These are phyloP conservation scores for Bimuria novae-zelandiae DNA, from an alignment of 2,329 filamentous ascomycete genomes.

Conservation along the genomic window DNA sequence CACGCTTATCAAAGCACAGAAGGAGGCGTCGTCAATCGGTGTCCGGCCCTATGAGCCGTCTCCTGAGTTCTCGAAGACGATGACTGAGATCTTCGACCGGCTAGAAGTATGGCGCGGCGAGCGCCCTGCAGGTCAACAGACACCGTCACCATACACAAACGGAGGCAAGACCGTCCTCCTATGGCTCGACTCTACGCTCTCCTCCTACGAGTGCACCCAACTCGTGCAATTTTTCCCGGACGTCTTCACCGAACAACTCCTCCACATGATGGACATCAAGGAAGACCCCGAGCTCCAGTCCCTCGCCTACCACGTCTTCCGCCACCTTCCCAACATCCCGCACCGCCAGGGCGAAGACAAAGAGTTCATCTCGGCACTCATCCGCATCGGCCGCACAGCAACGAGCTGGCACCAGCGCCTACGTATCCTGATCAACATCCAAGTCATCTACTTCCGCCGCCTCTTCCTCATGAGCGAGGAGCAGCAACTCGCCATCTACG, in stretches of 20 bases:
- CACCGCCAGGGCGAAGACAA: conserved; percentile 85
- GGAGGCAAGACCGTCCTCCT: conserved; percentile 94
- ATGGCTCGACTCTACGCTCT: conserved; percentile 91
- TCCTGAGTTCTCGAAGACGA: conserved; percentile 71
- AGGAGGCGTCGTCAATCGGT: conserved; percentile 78
- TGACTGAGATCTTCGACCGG: conserved; percentile 75
- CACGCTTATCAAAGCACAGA: conserved; percentile 77
- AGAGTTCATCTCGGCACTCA: conserved; percentile 81
- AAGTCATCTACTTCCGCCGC: conserved; percentile 96
- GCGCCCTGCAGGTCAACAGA: conserved; percentile 84
- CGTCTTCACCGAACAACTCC: conserved; percentile 84
- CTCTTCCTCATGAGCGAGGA: conserved; percentile 80
- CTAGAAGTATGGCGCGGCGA: conserved; percentile 88
- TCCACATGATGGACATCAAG: conserved; percentile 99
- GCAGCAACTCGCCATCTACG: conserved; percentile 81
- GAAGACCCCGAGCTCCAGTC: conserved; percentile 95
- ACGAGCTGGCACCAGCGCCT: conserved; percentile 94
- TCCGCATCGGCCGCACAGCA: conserved; percentile 83
- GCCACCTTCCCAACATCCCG: conserved; percentile 92
- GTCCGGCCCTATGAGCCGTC: conserved; percentile 80
- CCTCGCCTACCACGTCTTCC: conserved; percentile 94
- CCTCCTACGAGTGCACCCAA: conserved; percentile 89
- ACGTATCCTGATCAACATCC: conserved; percentile 95
- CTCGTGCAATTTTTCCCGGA: conserved; percentile 89
- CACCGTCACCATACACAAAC: conserved; percentile 90